These are phyloP conservation scores for Sutorius eximius DNA, from an alignment of 1,284 basidiomycete genomes.

Conservation along the genomic window DNA sequence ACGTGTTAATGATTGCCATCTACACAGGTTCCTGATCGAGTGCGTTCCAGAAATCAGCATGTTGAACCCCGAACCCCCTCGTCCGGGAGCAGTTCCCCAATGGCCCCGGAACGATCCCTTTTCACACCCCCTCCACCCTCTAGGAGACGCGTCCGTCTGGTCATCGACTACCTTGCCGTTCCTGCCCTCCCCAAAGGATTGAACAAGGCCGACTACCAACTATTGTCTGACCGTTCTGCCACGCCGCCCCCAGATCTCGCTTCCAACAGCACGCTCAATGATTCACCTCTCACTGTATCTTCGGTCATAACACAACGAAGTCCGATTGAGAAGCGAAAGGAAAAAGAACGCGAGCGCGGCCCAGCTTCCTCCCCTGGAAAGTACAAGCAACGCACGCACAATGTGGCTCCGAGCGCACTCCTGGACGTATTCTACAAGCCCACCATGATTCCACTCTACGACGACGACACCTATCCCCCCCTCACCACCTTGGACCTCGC, in stretches of 20 bases:
- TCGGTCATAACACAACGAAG: background rate
- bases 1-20: slow-evolving; percentile 2
- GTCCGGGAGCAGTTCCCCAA: slow-evolving; percentile 8
- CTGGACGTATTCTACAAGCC: slow-evolving; percentile 14
- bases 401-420: background rate
- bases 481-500: slow-evolving; percentile 17
- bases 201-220: slow-evolving; percentile 22
- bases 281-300: background rate
- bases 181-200: slow-evolving; percentile 25
- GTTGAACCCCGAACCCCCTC: background rate
- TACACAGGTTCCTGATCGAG: slow-evolving; percentile 7
- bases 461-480: slow-evolving; percentile 19
- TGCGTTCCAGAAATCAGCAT: background rate
- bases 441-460: slow-evolving; percentile 16
- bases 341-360: slow-evolving; percentile 24
- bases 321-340: slow-evolving; percentile 12
- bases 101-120: slow-evolving; percentile 21
- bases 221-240: background rate
- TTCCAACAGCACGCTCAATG: background rate
- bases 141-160: slow-evolving; percentile 8
- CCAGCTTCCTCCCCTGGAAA: slow-evolving; percentile 1
- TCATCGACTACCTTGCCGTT: slow-evolving; percentile 20
- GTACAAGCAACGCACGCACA: background rate
- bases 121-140: slow-evolving; percentile 31
- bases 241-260: background rate